These are phyloP conservation scores for Rhodotorula paludigena DNA, from an alignment of 768 basidiomycete species.

Conservation along the genomic window DNA sequence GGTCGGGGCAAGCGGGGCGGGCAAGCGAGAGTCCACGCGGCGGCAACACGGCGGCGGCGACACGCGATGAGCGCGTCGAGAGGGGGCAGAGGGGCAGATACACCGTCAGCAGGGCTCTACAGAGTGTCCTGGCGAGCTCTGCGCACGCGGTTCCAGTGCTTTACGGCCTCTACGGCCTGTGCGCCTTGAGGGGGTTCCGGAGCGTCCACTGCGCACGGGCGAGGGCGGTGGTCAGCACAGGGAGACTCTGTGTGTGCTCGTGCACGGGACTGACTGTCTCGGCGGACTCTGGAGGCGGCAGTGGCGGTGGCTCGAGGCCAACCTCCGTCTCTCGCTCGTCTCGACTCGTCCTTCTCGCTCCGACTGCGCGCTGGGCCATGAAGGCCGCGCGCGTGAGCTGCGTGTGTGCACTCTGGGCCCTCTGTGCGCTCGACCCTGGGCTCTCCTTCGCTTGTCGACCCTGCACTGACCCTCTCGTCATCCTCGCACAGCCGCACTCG, in stretches of 20 bases:
- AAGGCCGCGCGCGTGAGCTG: neutral
- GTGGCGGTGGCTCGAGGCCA: no score
- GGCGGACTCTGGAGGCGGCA: no score
- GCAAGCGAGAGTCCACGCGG: neutral
- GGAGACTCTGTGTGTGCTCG: no score
- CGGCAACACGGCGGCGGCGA: neutral
- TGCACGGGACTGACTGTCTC: no score
- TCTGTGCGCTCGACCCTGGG: neutral
- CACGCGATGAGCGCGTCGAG: neutral
- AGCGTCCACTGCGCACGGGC: conserved; percentile 10
- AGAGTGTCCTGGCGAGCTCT: neutral
- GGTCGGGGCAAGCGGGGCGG: neutral
- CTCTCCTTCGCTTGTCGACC: neutral
- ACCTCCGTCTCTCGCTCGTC: no score
- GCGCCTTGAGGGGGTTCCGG: conserved; percentile 13
- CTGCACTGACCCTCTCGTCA: conserved; percentile 3
- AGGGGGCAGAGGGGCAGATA: neutral
- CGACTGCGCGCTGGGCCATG: no score
- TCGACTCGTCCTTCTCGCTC: no score
- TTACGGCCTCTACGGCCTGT: conserved; percentile 21
- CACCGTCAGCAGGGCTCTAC: neutral
- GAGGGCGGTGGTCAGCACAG: neutral
- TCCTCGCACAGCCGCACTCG: conserved; percentile 4
- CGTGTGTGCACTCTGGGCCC: neutral
- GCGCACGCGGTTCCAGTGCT: conserved; percentile 27